phyloP scores from a whole-genome alignment of 306 rosid species.

The Pyrus betulifolia region DNA sequence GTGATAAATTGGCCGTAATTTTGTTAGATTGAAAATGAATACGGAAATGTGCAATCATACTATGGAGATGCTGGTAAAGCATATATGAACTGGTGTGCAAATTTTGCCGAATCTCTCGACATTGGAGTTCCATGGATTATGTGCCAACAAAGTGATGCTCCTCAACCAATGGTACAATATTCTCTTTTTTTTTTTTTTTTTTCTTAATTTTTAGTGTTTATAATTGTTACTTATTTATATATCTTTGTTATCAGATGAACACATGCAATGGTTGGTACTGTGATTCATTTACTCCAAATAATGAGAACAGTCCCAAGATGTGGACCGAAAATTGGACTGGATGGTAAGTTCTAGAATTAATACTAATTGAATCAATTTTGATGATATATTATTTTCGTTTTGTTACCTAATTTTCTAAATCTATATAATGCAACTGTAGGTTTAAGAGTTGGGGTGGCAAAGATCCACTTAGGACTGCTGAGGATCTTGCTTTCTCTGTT shows the following conservation, averaged over 20 bases:
- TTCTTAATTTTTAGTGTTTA: not conserved
- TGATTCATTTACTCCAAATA: conserved; percentile 35
- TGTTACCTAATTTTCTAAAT: not conserved
- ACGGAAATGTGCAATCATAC: conserved; percentile 33
- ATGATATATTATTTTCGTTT: not conserved
- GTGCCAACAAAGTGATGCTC: conserved; percentile 49
- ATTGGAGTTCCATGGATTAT: conserved; percentile 62
- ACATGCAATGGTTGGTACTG: conserved; percentile 66
- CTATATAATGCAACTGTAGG: conserved; percentile 8
- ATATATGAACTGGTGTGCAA: conserved; percentile 47
- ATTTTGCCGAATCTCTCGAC: conserved; percentile 35
- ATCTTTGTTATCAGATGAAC: conserved; percentile 25
- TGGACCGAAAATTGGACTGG: conserved; percentile 68
- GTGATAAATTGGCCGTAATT: not conserved
- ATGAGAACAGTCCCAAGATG: conserved; percentile 47
- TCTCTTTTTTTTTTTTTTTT: not conserved
- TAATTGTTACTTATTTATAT: not conserved
- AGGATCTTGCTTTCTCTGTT: conserved; percentile 51
- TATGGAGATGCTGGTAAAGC: conserved; percentile 53
- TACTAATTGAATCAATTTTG: not conserved
- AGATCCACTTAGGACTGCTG: conserved; percentile 51
- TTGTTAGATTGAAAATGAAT: conserved; percentile 47
- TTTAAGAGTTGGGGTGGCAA: conserved; percentile 50
- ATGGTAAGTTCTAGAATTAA: conserved; percentile 23
- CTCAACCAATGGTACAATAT: conserved; percentile 34